Evolutionary conservation across 345 rosid species (phyloP), one percentile per base, ranked within the genome.

Genomic region (Murraya paniculata): DNA sequence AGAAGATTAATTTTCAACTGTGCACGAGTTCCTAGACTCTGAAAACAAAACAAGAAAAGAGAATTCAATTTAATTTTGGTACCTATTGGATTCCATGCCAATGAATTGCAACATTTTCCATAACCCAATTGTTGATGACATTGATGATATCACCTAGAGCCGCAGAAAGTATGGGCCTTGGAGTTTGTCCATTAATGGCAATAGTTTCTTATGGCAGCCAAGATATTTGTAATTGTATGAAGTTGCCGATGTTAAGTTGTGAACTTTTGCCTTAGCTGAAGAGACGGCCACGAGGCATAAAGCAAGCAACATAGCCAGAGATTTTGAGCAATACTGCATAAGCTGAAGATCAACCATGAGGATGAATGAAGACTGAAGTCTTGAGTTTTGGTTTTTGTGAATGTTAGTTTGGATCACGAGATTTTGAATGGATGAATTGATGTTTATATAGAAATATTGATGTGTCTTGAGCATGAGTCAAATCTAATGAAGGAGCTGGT

Each of bases 31-130:
- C 10, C 7, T 38, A 38, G 10, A 7, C 41, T 8, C 0, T 38
- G 10, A 13, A 13, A 68, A 1, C 13, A 67, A 7, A 68, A 13
- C 55, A 10, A 67, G 39, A 68, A 50, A 21, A 24, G 28, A n/a
- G 3, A 58, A 65, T 19, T 27, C 27, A 27, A 35, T 65, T 7
- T 41, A 35, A 31, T 55, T 55, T 22, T 68, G 10, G 41, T 38
- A 86, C 89, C 80, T 88, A 85, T 69, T 87, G 61, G 33, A 89
- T 89, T 18, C 89, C 87, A 27, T 89, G 90, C 90, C 92, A 89
- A 14, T 83, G 90, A 13, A 89, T 83, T 1, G 90, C 80, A 2
- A 84, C 31, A 53, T 86, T 80, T 55, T 80, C 78, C 45, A 76
- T 74, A 2, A 75, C 5, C 62, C 75, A 27, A n/a, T 57, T 33